A percentile compares a stretch with the other conserved stretches of the same genome.
phyloP scores from a whole-genome alignment of 208 protist genomes.

The Crithidia acanthocephali region DNA sequence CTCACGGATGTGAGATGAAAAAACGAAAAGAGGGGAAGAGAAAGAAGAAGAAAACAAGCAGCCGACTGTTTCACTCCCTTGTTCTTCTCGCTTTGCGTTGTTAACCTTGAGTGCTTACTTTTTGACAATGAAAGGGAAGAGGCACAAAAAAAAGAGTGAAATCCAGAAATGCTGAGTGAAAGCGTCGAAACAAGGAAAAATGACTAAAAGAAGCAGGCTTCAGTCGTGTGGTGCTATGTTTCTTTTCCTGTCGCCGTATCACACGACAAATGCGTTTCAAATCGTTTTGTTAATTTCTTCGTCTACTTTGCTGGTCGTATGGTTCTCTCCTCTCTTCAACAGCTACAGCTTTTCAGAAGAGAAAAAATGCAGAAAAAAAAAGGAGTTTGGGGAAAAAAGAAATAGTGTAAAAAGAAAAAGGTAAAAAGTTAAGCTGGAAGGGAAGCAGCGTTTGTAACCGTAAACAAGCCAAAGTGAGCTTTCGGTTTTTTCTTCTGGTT shows the following conservation, averaged over 20 bases:
- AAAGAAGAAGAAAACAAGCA: not conserved
- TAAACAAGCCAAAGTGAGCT: not conserved
- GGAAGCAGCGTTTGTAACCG: not conserved
- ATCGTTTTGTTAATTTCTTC: slow-evolving; percentile 3
- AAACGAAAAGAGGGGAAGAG: slow-evolving; percentile 23
- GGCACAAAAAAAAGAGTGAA: not conserved
- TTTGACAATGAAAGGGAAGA: not conserved
- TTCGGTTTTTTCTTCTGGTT: not conserved
- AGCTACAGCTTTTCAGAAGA: not conserved
- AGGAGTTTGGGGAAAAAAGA: not conserved
- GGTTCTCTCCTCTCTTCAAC: not conserved
- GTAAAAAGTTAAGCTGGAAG: not conserved
- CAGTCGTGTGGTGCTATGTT: not conserved
- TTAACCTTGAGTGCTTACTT: not conserved
- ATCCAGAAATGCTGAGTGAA: not conserved
- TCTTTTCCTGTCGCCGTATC: not conserved
- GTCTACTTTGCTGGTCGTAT: not conserved
- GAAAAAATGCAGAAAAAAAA: not conserved
- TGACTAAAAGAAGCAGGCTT: not conserved
- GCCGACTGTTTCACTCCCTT: not conserved
- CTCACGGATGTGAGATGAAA: slow-evolving; percentile 6
- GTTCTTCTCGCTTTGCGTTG: not conserved
- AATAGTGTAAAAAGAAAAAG: not conserved
- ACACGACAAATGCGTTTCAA: not conserved
- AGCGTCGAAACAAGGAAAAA: not conserved